A percentile compares a stretch with the other conserved stretches of the same genome.
phyloP scores from a whole-genome alignment of 192 early-diverging fungal genomes.

The Paraglomus brasilianum region DNA sequence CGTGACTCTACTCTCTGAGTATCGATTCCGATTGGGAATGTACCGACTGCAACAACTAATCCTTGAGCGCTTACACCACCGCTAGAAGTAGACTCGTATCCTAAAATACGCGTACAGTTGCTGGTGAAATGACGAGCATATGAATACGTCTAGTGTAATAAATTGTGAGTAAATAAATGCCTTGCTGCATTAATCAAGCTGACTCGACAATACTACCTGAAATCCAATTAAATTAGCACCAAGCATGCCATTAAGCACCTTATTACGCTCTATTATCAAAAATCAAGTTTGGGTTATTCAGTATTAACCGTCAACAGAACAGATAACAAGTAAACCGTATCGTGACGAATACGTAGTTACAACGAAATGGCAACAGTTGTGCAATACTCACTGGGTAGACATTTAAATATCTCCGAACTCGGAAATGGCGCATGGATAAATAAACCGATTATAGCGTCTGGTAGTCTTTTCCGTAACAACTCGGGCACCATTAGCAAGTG shows the following conservation, averaged over 20 bases:
- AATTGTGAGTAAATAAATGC: neutral
- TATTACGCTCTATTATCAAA: conserved; percentile 62
- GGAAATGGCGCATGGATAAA: conserved; percentile 98
- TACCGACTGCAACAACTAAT: conserved; percentile 74
- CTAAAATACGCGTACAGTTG: conserved; percentile 91
- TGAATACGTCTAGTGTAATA: conserved; percentile 72
- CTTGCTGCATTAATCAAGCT: neutral
- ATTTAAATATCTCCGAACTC: conserved; percentile 93
- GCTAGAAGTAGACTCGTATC: conserved; percentile 85
- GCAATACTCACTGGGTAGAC: conserved; percentile 65
- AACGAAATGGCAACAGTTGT: neutral
- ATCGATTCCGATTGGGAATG: conserved; percentile 99
- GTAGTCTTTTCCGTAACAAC: conserved; percentile 78
- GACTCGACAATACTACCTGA: conserved; percentile 54
- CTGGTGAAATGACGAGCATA: conserved; percentile 93
- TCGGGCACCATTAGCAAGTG: conserved; percentile 89
- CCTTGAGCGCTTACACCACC: conserved; percentile 87
- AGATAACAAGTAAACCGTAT: neutral
- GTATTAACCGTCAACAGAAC: neutral
- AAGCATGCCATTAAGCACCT: conserved; percentile 84
- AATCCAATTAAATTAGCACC: conserved; percentile 94
- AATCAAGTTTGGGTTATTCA: neutral
- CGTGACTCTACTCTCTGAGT: conserved; percentile 64
- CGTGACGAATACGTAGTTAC: neutral
- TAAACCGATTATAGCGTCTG: conserved; percentile 84